A percentile compares a stretch with the other conserved stretches of the same genome.
Evolutionary conservation across 305 asterid genomes (phyloP).

Genomic region (Salvia sclarea): DNA sequence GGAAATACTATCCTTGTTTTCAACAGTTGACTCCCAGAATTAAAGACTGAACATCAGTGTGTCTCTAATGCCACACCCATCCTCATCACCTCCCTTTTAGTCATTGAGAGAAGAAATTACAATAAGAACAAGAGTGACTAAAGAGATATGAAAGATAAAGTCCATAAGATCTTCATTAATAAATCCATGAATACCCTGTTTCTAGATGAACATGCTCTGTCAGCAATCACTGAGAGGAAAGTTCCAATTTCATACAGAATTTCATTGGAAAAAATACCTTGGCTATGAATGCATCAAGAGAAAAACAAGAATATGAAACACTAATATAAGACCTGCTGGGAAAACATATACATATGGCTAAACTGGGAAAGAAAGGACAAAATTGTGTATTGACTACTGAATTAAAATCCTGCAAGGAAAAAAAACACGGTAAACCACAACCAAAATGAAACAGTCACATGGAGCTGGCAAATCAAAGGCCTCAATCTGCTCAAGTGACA

Average conservation of each 20-base stretch:
- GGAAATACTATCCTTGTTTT: no score
- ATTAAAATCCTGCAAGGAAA: no score
- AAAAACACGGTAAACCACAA: slow-evolving; percentile 5
- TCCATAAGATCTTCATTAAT: background rate
- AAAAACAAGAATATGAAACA: background rate
- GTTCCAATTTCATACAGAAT: background rate
- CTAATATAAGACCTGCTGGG: background rate
- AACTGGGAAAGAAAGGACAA: no score
- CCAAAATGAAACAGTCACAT: background rate
- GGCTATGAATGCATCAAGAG: background rate
- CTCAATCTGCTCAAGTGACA: slow-evolving; percentile 5
- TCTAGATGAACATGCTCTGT: background rate
- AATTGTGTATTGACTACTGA: no score
- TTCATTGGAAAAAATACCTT: background rate
- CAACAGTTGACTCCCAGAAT: no score
- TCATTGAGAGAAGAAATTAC: background rate
- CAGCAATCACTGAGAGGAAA: background rate
- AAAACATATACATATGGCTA: background rate
- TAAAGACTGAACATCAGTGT: background rate
- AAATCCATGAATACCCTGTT: background rate
- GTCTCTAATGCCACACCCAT: background rate
- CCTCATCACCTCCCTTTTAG: background rate
- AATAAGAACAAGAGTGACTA: background rate
- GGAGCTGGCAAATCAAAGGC: background rate
- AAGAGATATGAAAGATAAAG: background rate